phyloP scores from a whole-genome alignment of 2,329 filamentous ascomycete genomes.

The Macrophomina phaseolina region DNA sequence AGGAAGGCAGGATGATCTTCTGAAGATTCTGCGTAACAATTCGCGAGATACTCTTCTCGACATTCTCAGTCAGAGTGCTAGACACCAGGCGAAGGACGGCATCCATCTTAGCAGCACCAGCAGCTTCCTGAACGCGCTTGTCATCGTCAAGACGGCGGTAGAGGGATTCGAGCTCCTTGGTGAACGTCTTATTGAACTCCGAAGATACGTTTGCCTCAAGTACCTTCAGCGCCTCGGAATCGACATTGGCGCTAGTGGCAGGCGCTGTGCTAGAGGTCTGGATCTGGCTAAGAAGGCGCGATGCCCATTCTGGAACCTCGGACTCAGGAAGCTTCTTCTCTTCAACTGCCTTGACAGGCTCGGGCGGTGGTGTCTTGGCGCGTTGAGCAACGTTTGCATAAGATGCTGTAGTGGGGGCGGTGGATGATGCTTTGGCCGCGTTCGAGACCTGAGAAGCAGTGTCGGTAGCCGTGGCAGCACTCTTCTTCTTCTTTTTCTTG shows the following conservation, averaged over 20 bases:
- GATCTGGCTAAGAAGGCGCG: conserved; percentile 41
- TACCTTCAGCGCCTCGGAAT: conserved; percentile 61
- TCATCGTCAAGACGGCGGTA: conserved; percentile 73
- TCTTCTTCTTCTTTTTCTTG: conserved; percentile 76
- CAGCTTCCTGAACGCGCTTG: conserved; percentile 66
- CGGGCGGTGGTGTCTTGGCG: conserved; percentile 40
- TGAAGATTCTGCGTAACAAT: conserved; percentile 80
- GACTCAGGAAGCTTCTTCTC: conserved; percentile 33
- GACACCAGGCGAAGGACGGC: conserved; percentile 72
- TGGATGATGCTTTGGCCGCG: conserved; percentile 16
- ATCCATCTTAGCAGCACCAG: conserved; percentile 70
- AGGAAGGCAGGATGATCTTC: conserved; percentile 73
- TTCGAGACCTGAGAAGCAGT: conserved; percentile 52
- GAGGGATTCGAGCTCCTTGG: conserved; percentile 59
- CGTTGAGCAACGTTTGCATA: conserved; percentile 50
- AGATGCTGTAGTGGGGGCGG: conserved; percentile 39
- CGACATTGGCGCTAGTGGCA: conserved; percentile 30
- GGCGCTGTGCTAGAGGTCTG: conserved; percentile 31
- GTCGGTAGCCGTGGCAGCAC: conserved; percentile 51
- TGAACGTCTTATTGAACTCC: conserved; percentile 53
- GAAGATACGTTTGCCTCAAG: conserved; percentile 54
- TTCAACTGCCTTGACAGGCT: conserved; percentile 30
- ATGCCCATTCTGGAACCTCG: conserved; percentile 46
- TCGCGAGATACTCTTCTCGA: conserved; percentile 75
- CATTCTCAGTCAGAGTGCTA: conserved; percentile 70